A percentile compares a stretch with the other conserved stretches of the same genome.
phyloP scores from a whole-genome alignment of 1,284 basidiomycete genomes.

The Lentinus polychrous region DNA sequence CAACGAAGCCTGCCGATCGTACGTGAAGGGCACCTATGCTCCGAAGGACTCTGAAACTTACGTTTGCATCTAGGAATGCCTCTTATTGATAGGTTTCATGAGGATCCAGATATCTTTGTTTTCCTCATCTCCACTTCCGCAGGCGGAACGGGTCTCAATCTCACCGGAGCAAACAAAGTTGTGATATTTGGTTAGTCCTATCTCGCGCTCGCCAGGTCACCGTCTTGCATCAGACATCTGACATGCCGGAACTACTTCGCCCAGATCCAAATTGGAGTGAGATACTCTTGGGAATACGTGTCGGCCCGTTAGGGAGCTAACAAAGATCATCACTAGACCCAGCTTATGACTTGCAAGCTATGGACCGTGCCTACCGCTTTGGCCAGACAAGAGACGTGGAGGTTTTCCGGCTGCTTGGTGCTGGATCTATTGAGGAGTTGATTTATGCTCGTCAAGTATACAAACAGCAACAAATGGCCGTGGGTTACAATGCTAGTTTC shows the following conservation, averaged over 20 bases:
- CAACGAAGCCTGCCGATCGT: slow-evolving; percentile 58
- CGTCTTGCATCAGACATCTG: not conserved
- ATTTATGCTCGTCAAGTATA: slow-evolving; percentile 85
- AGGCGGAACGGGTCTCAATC: slow-evolving; percentile 70
- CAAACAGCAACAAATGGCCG: slow-evolving; percentile 86
- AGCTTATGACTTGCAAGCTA: slow-evolving; percentile 81
- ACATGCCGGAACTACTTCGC: not conserved
- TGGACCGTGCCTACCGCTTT: slow-evolving; percentile 85
- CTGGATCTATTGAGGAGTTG: slow-evolving; percentile 81
- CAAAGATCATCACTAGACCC: slow-evolving; percentile 47
- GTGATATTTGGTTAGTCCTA: slow-evolving; percentile 68
- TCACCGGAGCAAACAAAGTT: slow-evolving; percentile 77
- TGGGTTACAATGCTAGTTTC: slow-evolving; percentile 76
- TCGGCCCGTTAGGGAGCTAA: not conserved
- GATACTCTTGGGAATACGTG: slow-evolving; percentile 17
- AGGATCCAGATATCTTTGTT: slow-evolving; percentile 65
- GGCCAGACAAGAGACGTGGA: slow-evolving; percentile 84
- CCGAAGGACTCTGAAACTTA: not conserved
- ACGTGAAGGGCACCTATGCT: slow-evolving; percentile 21
- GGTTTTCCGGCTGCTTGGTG: slow-evolving; percentile 79
- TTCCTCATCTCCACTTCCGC: slow-evolving; percentile 78
- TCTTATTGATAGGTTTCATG: slow-evolving; percentile 75
- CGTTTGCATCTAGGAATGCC: slow-evolving; percentile 54
- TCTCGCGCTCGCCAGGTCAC: not conserved
- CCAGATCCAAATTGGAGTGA: slow-evolving; percentile 85